Percentiles rank a stretch among this genome's conserved stretches.
Evolutionary conservation across 2,329 filamentous ascomycete species (phyloP).

Genomic region (Neoscytalidium dimidiatum): DNA sequence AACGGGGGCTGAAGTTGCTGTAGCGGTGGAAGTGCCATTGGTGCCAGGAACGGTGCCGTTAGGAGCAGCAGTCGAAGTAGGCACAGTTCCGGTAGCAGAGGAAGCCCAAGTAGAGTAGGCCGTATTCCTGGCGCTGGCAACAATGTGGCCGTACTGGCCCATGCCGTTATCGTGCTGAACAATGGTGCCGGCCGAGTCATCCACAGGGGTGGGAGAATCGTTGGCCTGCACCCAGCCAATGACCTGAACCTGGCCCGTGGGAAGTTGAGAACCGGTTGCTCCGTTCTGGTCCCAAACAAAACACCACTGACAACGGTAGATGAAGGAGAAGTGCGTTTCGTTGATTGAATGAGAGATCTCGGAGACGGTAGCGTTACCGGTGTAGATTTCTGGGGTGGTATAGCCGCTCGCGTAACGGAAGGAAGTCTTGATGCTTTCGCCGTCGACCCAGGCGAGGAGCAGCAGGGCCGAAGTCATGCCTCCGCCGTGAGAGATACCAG

Average conservation of each 20-base stretch:
- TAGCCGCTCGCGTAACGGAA: conserved; percentile 52
- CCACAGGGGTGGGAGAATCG: conserved; percentile 40
- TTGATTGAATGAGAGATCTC: conserved; percentile 62
- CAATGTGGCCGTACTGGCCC: conserved; percentile 54
- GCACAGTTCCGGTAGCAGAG: conserved; percentile 34
- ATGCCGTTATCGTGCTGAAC: conserved; percentile 59
- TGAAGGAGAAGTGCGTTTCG: conserved; percentile 59
- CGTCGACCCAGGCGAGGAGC: conserved; percentile 35
- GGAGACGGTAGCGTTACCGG: conserved; percentile 62
- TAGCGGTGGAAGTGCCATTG: conserved; percentile 23
- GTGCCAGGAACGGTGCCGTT: conserved; percentile 21
- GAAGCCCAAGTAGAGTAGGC: conserved; percentile 45
- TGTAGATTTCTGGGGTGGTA: conserved; percentile 59
- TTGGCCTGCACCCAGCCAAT: conserved; percentile 60
- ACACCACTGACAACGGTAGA: conserved; percentile 64
- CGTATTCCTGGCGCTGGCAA: conserved; percentile 47
- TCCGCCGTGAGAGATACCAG: conserved; percentile 39
- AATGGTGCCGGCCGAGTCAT: conserved; percentile 49
- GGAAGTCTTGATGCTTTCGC: conserved; percentile 31
- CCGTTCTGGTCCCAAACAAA: conserved; percentile 48
- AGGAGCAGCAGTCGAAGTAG: conserved; percentile 45
- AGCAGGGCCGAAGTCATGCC: conserved; percentile 39
- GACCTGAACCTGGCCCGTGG: conserved; percentile 34
- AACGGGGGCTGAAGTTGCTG: conserved; percentile 32
- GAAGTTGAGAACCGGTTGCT: conserved; percentile 41